Base-by-base conservation (phyloP, 257 asterid genomes). In the Solanum chilense region DNA sequence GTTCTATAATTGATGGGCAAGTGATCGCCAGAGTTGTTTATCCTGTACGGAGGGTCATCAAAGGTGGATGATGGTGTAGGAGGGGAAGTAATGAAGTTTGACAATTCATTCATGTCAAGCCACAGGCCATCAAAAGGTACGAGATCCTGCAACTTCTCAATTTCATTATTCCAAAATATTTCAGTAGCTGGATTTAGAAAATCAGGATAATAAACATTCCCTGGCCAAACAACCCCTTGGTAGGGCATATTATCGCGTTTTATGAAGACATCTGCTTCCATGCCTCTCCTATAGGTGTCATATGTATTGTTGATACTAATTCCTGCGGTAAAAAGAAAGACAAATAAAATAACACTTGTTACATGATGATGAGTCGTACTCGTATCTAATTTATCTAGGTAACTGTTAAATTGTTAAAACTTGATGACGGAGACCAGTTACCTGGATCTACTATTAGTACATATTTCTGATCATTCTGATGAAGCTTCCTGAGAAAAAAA, bases 11-110 rank as follows among this genome's bases (percentile, higher is more conserved):
- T 90, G 89, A 97, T 92, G 27, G 90, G 89, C 66, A 87, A 89
- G 9, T 87, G 84, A 68, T 23, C 2, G 14, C 98, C 98, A 4
- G 90, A 86, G 84, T 96, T 94, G 91, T 96, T 95, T 88, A 97
- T 95, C 94, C 90, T 94, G 60, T 95, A 97, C 49, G 98, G 98
- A 87, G 98, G 98, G 7, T 94, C 88, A 42, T 97, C 98, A 11
- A 93, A 69, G 45, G 88, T 47, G 0, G 98, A 92, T 49, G 92
- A 91, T 64, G 98, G 95, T 73, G 89, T 89, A 21, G 93, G 83
- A 33, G 94, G 90, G 23, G 98, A 92, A 56, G 98, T 49, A 25
- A 89, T 94, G 87, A 89, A 89, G 49, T 89, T 89, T 37, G 89
- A 85, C 45, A 87, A 1, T 83, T 89, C 89, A 70, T 89, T 89